Conservation (phyloP, 139 green algal species). For the Chlorella sp. region DNA sequence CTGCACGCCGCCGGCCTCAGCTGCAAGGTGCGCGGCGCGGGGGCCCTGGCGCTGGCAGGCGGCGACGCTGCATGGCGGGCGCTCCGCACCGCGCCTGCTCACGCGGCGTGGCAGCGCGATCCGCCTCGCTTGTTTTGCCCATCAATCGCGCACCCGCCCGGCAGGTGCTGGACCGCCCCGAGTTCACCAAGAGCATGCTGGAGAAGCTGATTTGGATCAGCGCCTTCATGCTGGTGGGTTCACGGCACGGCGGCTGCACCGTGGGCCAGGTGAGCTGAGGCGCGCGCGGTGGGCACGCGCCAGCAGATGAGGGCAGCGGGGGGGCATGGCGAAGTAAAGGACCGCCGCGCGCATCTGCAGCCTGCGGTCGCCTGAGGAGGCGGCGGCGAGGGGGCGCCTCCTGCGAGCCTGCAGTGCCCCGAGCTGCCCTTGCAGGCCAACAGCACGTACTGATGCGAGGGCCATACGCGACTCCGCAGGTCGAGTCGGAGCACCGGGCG, state of each 20-base stretch:
- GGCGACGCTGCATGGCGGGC: background rate
- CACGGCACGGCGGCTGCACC: slow-evolving; percentile 66
- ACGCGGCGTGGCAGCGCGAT: background rate
- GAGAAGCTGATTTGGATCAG: slow-evolving; percentile 99
- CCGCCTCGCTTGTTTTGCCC: too few species aligned
- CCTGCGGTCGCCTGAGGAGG: too few species aligned
- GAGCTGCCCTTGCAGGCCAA: too few species aligned
- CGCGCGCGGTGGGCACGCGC: too few species aligned
- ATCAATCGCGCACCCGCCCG: background rate
- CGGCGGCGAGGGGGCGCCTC: too few species aligned
- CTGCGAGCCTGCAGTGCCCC: too few species aligned
- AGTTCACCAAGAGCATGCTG: slow-evolving; percentile 88
- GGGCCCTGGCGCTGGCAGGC: background rate
- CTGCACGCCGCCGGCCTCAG: slow-evolving; percentile 77
- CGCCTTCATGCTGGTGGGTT: slow-evolving; percentile 95
- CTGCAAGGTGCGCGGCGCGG: slow-evolving; percentile 79
- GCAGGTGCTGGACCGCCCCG: slow-evolving; percentile 65
- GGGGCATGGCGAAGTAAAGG: too few species aligned
- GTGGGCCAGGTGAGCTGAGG: slow-evolving; percentile 95
- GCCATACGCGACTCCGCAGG: too few species aligned
- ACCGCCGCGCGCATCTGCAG: too few species aligned
- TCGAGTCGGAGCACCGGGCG: slow-evolving; percentile 71
- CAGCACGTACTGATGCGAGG: too few species aligned
- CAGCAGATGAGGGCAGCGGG: too few species aligned
- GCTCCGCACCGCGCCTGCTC: background rate